phyloP scores from a whole-genome alignment of 1,284 basidiomycete genomes.

The Cystobasidium sp. region DNA sequence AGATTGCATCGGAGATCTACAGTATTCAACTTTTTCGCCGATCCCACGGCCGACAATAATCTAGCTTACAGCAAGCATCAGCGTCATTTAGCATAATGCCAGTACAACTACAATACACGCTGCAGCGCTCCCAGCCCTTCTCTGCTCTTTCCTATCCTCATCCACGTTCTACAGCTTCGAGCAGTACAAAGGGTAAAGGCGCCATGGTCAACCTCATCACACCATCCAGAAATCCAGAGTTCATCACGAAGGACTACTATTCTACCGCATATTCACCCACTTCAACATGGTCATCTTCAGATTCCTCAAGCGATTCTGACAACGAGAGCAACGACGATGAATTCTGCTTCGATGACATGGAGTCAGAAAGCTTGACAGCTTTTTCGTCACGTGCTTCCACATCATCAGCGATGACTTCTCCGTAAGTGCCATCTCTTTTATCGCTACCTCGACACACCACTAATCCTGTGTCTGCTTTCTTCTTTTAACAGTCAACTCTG shows the following conservation, averaged over 20 bases:
- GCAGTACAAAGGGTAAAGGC: not conserved
- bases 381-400: constrained; percentile 1
- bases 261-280: not conserved
- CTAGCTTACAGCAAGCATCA: not conserved
- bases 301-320: not conserved
- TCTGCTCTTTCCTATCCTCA: constrained; percentile 3
- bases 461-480: not conserved
- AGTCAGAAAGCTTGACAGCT: not conserved
- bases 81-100: not conserved
- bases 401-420: constrained; percentile 10
- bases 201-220: not conserved
- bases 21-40: too few species aligned
- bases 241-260: constrained; percentile 17
- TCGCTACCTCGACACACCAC: not conserved
- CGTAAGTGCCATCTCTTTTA: not conserved
- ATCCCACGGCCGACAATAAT: not conserved
- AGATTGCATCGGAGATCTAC: too few species aligned
- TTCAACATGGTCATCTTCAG: not conserved
- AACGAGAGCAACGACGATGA: constrained; percentile 10
- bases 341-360: constrained; percentile 24
- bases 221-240: constrained; percentile 7
- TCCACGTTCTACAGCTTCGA: not conserved
- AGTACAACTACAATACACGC: constrained; percentile 11
- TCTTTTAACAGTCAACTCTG: constrained; percentile 2
- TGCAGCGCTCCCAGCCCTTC: constrained; percentile 6